phyloP scores from a whole-genome alignment of 441 rosid genomes.

The Cnidoscolus chayamansa region DNA sequence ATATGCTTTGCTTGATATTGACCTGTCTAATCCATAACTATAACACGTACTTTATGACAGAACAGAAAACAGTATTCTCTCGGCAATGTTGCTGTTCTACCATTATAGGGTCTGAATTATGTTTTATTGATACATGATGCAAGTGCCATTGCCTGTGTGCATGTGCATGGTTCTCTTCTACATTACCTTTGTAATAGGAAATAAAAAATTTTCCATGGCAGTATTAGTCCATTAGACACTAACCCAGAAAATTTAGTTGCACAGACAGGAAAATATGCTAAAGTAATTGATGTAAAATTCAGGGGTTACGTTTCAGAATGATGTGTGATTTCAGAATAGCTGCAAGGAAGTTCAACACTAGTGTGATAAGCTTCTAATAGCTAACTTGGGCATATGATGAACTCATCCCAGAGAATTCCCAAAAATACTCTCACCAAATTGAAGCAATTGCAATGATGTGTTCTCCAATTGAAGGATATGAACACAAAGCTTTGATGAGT shows the following conservation, averaged over 20 bases:
- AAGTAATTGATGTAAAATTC: constrained; percentile 3
- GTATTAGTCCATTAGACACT: background rate
- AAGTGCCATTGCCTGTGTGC: background rate
- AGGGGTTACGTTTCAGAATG: background rate
- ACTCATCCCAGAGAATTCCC: background rate
- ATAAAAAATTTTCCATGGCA: background rate
- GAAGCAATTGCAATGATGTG: constrained; percentile 8
- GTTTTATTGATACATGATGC: constrained; percentile 2
- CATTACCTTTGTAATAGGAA: background rate
- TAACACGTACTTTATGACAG: background rate
- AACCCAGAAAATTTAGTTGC: background rate
- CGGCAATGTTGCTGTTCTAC: constrained; percentile 3
- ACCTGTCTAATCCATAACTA: background rate
- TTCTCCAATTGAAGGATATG: constrained; percentile 22
- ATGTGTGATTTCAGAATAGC: background rate
- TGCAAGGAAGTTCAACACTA: constrained; percentile 9
- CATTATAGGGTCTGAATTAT: constrained; percentile 10
- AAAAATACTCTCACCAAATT: constrained; percentile 6
- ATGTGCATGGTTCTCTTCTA: background rate
- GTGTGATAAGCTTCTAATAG: background rate
- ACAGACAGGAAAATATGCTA: background rate
- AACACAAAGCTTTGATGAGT: constrained; percentile 24
- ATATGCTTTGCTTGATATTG: background rate
- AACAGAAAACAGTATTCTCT: background rate
- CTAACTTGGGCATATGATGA: background rate